Evolutionary conservation across 2,329 filamentous ascomycete species (phyloP), one percentile per base, ranked within the genome.

Genomic region (Alternaria burnsii): DNA sequence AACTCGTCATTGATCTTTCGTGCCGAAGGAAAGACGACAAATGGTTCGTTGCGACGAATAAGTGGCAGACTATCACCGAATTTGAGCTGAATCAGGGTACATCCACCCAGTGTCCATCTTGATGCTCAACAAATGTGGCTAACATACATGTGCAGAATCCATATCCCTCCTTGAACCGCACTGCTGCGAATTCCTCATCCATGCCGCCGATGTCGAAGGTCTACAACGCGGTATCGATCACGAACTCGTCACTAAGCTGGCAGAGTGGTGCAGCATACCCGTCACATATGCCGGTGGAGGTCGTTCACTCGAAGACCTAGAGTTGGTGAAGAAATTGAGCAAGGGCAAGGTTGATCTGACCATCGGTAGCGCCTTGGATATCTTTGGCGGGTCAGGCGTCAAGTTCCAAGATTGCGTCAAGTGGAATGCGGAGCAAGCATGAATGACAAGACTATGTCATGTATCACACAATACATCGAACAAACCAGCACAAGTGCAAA

Each of bases 11-110:
- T 76, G 95, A 99, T 76, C 86, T 99, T 24, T 97, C 93, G 79
- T 99, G 95, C 76, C 88, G 95, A 52, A 85, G 89, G 59, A 89
- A 89, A 61, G 91, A 85, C 38, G 84, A 89, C 57, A 89, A 83
- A 40, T 99, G 95, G 95, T 93, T 91, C 72, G 95, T 99, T n/a
- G 94, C 95, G 56, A 99, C 97, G 90, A 92, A 99, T 80, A 97
- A 97, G 79, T 99, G 95, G 95, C 95, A 98, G 84, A 97, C 93
- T 1, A 90, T 98, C 57, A 98, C 95, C 1, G 92, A 97, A 73
- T 97, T 97, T 89, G 93, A 97, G 76, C 88, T 99, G 66, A 94
- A 90, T 65, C 84, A 91, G 84, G 91, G 94, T 94, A 81, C 58
- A 79, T 54, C 8, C 46, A 34, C 9, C 18, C 6, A 4, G 18